Conservation (phyloP, 768 basidiomycete genomes). For the Galerina sulciceps region DNA sequence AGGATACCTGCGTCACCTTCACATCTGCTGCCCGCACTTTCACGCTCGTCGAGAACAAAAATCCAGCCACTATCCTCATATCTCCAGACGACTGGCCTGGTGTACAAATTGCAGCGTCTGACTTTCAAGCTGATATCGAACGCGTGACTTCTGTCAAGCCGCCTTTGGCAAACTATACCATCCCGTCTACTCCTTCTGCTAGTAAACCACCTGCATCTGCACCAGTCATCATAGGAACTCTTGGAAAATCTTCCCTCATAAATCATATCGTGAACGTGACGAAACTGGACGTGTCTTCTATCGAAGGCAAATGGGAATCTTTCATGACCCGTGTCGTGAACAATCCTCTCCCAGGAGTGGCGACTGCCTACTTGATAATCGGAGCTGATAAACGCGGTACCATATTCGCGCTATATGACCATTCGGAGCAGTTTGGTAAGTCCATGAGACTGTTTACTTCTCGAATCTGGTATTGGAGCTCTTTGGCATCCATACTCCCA, state of each 20-base stretch:
- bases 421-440: constrained; percentile 70
- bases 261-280: constrained; percentile 55
- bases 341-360: constrained; percentile 60
- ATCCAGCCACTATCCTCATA: constrained; percentile 52
- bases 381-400: constrained; percentile 74
- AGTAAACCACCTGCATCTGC: constrained; percentile 32
- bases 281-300: constrained; percentile 55
- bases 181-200: constrained; percentile 24
- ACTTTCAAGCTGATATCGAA: constrained; percentile 66
- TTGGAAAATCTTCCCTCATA: constrained; percentile 60
- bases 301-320: constrained; percentile 71
- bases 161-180: constrained; percentile 52
- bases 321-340: constrained; percentile 56
- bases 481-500: neutral
- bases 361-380: constrained; percentile 67
- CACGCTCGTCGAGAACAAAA: constrained; percentile 46
- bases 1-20: constrained; percentile 52
- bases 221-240: constrained; percentile 68
- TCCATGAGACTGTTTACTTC: neutral
- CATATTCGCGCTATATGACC: constrained; percentile 68
- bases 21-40: constrained; percentile 40
- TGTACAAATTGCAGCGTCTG: constrained; percentile 61
- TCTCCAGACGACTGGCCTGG: constrained; percentile 66
- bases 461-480: neutral
- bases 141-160: constrained; percentile 61